Conservation (phyloP, 495 filamentous ascomycete genomes). For the Ascodesmis nigricans region DNA sequence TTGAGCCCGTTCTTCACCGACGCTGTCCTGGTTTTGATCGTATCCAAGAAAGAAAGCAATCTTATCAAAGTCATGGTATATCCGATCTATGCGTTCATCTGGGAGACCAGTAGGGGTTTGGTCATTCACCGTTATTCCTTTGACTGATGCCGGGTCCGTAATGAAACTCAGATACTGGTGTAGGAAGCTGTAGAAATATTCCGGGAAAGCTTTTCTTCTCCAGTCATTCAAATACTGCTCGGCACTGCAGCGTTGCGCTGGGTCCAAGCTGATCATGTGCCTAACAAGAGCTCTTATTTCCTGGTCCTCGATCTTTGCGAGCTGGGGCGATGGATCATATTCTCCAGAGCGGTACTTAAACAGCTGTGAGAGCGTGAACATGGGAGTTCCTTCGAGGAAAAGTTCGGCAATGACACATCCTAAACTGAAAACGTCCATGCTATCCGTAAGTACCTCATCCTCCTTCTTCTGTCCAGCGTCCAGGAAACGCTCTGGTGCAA, state of each 20-base stretch:
- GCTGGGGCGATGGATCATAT: slow-evolving; percentile 65
- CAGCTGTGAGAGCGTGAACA: slow-evolving; percentile 80
- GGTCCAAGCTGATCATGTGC: slow-evolving; percentile 89
- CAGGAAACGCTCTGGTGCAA: slow-evolving; percentile 84
- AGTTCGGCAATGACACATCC: slow-evolving; percentile 96
- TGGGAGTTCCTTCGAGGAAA: slow-evolving; percentile 69
- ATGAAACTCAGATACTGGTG: slow-evolving; percentile 94
- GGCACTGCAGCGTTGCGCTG: slow-evolving; percentile 74
- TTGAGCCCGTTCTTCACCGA: slow-evolving; percentile 13
- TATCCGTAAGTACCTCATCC: slow-evolving; percentile 57
- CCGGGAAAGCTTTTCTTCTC: slow-evolving; percentile 74
- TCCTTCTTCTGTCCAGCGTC: slow-evolving; percentile 38
- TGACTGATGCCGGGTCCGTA: slow-evolving; percentile 76
- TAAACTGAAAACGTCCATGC: slow-evolving; percentile 96
- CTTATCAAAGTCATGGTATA: slow-evolving; percentile 92
- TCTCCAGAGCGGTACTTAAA: slow-evolving; percentile 83
- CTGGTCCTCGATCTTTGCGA: slow-evolving; percentile 69
- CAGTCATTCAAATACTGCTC: slow-evolving; percentile 89
- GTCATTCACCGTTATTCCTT: slow-evolving; percentile 7
- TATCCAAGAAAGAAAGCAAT: slow-evolving; percentile 83
- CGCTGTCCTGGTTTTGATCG: slow-evolving; percentile 26
- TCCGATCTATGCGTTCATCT: slow-evolving; percentile 79
- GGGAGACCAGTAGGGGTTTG: slow-evolving; percentile 23
- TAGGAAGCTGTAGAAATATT: slow-evolving; percentile 90
- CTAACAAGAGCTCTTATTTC: slow-evolving; percentile 61